Conservation (phyloP, 352 stramenopile species). For the Blastocystis sp. region DNA sequence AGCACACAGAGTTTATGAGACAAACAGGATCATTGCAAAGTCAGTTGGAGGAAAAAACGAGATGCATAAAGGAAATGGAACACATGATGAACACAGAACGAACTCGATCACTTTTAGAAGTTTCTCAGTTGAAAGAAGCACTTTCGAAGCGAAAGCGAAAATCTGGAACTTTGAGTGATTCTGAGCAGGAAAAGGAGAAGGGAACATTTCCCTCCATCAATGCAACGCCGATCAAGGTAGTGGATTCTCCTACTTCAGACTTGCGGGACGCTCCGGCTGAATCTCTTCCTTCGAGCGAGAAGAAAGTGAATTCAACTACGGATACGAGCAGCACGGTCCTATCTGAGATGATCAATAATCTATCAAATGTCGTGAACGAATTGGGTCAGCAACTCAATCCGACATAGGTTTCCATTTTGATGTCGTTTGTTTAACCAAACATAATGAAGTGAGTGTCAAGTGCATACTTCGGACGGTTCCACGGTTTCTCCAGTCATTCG, state of each 20-base stretch:
- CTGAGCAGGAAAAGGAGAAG: background rate
- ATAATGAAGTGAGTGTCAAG: background rate
- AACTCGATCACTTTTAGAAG: constrained; percentile 7
- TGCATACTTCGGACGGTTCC: no score
- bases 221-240: constrained; percentile 19
- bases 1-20: background rate
- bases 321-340: constrained; percentile 25
- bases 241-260: background rate
- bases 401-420: constrained; percentile 21
- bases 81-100: constrained; percentile 10
- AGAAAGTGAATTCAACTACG: background rate
- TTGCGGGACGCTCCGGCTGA: background rate
- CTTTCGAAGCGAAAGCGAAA: background rate
- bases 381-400: background rate
- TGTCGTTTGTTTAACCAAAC: background rate
- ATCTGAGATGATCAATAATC: background rate
- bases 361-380: background rate
- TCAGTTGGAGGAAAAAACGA: constrained; percentile 21
- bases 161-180: background rate
- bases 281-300: background rate
- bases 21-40: background rate
- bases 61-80: background rate
- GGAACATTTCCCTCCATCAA: constrained; percentile 7
- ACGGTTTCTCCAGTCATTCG: no score
- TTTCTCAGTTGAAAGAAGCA: background rate